phyloP scores from a whole-genome alignment of 345 rosid genomes.

The Conringia planisiliqua region DNA sequence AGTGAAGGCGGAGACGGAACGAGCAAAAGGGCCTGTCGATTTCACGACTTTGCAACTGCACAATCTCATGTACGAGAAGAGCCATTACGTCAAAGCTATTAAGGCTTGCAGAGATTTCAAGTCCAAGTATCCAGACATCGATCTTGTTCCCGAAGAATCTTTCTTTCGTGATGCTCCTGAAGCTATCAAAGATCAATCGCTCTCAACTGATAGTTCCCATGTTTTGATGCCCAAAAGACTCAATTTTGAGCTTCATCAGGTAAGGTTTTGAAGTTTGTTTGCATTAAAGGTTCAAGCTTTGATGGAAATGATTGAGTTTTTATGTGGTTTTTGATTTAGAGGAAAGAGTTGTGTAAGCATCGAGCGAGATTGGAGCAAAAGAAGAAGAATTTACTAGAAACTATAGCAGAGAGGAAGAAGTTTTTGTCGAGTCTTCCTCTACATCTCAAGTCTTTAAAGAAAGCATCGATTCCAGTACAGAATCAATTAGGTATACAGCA shows the following conservation, averaged over 20 bases:
- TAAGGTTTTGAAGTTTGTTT: conserved; percentile 5
- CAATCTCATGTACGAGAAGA: conserved; percentile 95
- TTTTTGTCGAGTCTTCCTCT: conserved; percentile 83
- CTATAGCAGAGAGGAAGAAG: conserved; percentile 81
- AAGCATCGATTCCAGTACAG: conserved; percentile 91
- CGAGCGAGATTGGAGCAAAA: conserved; percentile 64
- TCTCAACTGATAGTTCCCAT: conserved; percentile 54
- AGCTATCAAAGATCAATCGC: conserved; percentile 48
- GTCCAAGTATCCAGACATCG: conserved; percentile 86
- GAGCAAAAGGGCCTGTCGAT: conserved; percentile 85
- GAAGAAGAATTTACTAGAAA: conserved; percentile 69
- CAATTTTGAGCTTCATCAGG: conserved; percentile 86
- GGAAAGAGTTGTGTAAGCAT: conserved; percentile 82
- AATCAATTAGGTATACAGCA: conserved; percentile 73
- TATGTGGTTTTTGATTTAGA: conserved; percentile 38
- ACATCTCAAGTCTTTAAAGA: conserved; percentile 90
- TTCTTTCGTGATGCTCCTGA: conserved; percentile 75
- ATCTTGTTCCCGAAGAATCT: conserved; percentile 77
- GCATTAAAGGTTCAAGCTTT: not conserved
- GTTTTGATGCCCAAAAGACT: conserved; percentile 88
- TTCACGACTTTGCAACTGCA: conserved; percentile 84
- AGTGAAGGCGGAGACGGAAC: conserved; percentile 79
- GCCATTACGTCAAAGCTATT: conserved; percentile 84
- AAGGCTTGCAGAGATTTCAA: conserved; percentile 90
- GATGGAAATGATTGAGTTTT: not conserved